Conservation (phyloP, 306 rosid species). For the Prosopis cineraria region DNA sequence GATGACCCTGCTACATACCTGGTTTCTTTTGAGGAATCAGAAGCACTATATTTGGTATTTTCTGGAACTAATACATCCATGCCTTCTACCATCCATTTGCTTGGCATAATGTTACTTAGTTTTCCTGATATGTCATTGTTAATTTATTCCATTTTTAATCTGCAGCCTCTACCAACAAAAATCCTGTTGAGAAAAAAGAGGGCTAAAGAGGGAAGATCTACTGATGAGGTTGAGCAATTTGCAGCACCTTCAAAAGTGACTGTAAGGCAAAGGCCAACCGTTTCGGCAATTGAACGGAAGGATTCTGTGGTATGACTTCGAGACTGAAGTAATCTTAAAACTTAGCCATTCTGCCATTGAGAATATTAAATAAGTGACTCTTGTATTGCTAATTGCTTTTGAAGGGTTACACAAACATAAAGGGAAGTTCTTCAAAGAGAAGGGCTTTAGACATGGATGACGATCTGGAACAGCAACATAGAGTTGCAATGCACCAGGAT, state of each 20-base stretch:
- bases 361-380: not conserved
- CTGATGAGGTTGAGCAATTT: slow-evolving; percentile 85
- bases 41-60: slow-evolving; percentile 85
- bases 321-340: slow-evolving; percentile 24
- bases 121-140: slow-evolving; percentile 5
- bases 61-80: slow-evolving; percentile 24
- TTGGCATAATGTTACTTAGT: slow-evolving; percentile 3
- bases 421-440: slow-evolving; percentile 54
- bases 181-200: slow-evolving; percentile 89
- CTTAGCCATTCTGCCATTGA: slow-evolving; percentile 6
- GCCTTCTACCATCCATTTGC: not conserved
- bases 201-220: slow-evolving; percentile 85
- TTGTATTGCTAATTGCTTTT: slow-evolving; percentile 37
- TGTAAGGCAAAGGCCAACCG: slow-evolving; percentile 72
- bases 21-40: slow-evolving; percentile 82
- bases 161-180: slow-evolving; percentile 95
- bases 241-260: slow-evolving; percentile 82
- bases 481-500: slow-evolving; percentile 58
- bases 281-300: slow-evolving; percentile 71
- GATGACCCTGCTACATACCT: slow-evolving; percentile 81
- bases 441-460: slow-evolving; percentile 65
- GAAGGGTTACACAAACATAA: slow-evolving; percentile 65
- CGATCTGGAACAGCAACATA: slow-evolving; percentile 61
- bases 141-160: slow-evolving; percentile 31
- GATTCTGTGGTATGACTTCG: slow-evolving; percentile 81